Evolutionary conservation across 805 yeast species (phyloP), one percentile per base, ranked within the genome.

Genomic region (Maudiozyma saulgeensis): DNA sequence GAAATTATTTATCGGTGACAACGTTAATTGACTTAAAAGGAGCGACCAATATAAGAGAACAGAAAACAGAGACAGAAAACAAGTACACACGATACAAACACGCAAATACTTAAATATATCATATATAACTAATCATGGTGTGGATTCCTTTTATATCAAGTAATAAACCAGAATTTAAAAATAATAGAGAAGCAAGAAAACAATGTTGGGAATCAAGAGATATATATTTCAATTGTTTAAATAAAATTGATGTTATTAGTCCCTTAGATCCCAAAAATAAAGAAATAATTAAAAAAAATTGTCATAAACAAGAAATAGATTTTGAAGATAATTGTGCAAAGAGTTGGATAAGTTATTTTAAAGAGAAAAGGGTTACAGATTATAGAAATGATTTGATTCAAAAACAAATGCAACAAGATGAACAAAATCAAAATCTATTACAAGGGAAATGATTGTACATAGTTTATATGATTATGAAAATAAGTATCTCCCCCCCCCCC

Each of bases 121-220:
- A 39, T 13, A 39, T 23, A 18, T 18, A 18, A 9, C 1, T 9
- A 11, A 19, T n/a, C 42, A 41, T 25, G 31, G 32, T 41, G 3
- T 41, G 43, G 43, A 23, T 25, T 12, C 43, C 43, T 6, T 41
- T 41, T 41, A 8, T 38, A 18, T 41, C 43, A 41, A 15, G 32
- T 13, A 26, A 16, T 26, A 43, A 49, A 32, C 47, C 46, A n/a
- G 54, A 54, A 19, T 46, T 49, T 39, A 47, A 56, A n/a, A 55
- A 54, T 41, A 79, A 79, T 61, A 80, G 90, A 59, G 68, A 78
- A 26, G 79, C 81, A 56, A 78, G 98, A 55, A 76, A 79, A 61
- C 71, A 73, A 51, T 91, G 99, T 70, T 93, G 98, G 98, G 91
- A 82, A 46, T 74, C 91, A 7, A 77, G 99, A 51, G 99, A 91